Percentiles rank a stretch among this genome's conserved stretches.
phyloP scores from a whole-genome alignment of 805 yeast species.

The Nakazawaea peltata region DNA sequence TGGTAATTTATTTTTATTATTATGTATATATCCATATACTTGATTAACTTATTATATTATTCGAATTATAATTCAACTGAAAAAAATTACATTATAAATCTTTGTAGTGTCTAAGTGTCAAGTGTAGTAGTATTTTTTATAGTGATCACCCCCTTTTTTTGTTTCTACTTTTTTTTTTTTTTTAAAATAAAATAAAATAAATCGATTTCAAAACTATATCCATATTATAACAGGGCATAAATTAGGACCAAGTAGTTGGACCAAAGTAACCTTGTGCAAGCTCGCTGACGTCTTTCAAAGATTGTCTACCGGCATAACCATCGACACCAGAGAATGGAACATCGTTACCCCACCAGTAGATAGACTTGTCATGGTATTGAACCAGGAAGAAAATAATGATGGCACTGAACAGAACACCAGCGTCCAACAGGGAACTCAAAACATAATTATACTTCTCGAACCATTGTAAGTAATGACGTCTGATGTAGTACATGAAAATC shows the following conservation, averaged over 20 bases:
- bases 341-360: conserved; percentile 64
- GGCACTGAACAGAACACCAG: conserved; percentile 56
- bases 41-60: no score
- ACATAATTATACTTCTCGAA: conserved; percentile 49
- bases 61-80: no score
- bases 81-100: no score
- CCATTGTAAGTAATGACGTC: conserved; percentile 42
- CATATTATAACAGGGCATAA: no score
- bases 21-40: no score
- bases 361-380: conserved; percentile 29
- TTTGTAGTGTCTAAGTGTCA: no score
- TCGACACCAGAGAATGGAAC: conserved; percentile 29
- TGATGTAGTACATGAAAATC: conserved; percentile 41
- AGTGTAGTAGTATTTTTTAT: no score
- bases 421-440: conserved; percentile 45
- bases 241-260: conserved; percentile 8
- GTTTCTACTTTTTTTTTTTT: no score
- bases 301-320: conserved; percentile 20
- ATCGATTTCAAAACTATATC: no score
- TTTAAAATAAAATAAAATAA: no score
- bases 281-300: conserved; percentile 13
- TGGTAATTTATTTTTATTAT: no score
- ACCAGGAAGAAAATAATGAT: conserved; percentile 46
- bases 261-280: conserved; percentile 30
- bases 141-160: no score